Evolutionary conservation across 768 basidiomycete genomes (phyloP), one percentile per base, ranked within the genome.

Genomic region (Phaffia tasmanica): DNA sequence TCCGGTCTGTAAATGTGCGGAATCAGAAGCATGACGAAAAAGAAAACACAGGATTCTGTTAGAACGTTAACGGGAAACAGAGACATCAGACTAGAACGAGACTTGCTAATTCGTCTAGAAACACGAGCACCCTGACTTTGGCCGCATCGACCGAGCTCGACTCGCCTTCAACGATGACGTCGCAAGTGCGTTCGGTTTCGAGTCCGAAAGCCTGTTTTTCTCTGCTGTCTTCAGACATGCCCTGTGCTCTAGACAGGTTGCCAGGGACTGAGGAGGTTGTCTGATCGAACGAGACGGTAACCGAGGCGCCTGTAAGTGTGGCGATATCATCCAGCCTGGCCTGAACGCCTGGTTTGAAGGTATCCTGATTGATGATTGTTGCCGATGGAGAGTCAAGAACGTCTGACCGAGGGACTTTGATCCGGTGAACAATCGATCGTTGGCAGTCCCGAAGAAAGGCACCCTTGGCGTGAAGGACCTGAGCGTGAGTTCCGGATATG

Each of bases 251-350:
- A 16, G 70, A 70, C 5, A 7, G 29, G 25, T 50, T 50, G 50
- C 47, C 68, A 23, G 19, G 35, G 23, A 61, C n/a, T 57, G 66
- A 50, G 0, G 29, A n/a, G 6, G 25, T 23, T 42, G 14, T 59
- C 62, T 19, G 66, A 63, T 46, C 62, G 65, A 61, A 94, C 87
- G 71, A 42, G 35, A 97, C 91, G 29, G 91, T 86, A 74, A 97
- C 90, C 75, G 92, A 89, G 11, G 93, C 90, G 68, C 84, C 80
- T n/a, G 90, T 93, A 74, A 89, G 87, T 1, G 86, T 85, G 32
- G 92, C 93, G 73, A 97, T 89, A 74, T 94, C 89, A 76, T 95
- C 91, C n/a, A 97, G 82, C 64, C 86, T 84, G 60, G 84, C 83
- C 62, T 87, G 83, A 47, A 93, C 88, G 70, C 89, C 86, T 0